These are phyloP conservation scores for Colletotrichum sojae DNA, from an alignment of 2,329 filamentous ascomycete genomes.

Conservation along the genomic window DNA sequence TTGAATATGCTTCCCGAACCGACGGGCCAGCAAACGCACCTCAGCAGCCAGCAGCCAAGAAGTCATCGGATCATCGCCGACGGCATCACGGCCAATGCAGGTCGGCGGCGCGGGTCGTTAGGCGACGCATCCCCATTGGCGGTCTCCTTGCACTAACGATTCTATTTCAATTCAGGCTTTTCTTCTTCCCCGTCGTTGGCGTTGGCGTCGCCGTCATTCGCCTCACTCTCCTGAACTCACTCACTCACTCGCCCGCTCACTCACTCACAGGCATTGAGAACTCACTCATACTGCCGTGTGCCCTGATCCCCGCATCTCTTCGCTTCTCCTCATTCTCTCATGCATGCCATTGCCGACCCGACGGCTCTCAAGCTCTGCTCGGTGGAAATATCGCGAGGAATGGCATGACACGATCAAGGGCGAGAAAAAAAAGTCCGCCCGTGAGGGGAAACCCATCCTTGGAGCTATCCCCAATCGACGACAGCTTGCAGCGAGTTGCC, in stretches of 20 bases:
- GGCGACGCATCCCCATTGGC: conserved; percentile 32
- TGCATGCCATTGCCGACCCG: conserved; percentile 9
- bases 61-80: conserved; percentile 31
- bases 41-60: not conserved
- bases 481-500: not conserved
- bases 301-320: not conserved
- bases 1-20: not conserved
- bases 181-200: not conserved
- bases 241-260: not conserved
- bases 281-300: no score
- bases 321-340: conserved; percentile 24
- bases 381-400: conserved; percentile 16
- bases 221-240: not conserved
- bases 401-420: no score
- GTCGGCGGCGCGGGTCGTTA: conserved; percentile 29
- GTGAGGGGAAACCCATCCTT: not conserved
- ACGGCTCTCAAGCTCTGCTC: not conserved
- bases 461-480: not conserved
- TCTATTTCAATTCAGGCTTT: conserved; percentile 25
- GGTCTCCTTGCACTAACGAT: conserved; percentile 18
- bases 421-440: not conserved
- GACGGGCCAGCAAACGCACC: not conserved
- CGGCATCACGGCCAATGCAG: conserved; percentile 36
- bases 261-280: not conserved
- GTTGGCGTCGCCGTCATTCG: not conserved